Conservation (phyloP, 805 yeast species). For the Saturnispora mendoncae region DNA sequence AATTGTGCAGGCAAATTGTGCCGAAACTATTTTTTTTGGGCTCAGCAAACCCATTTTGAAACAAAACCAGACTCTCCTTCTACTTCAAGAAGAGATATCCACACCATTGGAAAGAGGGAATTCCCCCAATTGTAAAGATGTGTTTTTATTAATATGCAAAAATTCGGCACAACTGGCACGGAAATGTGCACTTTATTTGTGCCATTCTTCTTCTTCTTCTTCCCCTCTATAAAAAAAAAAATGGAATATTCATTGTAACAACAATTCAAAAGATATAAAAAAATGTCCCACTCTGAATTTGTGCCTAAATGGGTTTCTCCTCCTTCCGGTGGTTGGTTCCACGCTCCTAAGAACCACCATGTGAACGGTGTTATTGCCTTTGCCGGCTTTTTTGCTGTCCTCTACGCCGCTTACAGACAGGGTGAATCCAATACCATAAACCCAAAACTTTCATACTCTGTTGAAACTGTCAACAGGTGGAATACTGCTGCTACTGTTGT, state of each 20-base stretch:
- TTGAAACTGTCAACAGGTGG: constrained; percentile 37
- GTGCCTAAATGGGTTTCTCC: constrained; percentile 30
- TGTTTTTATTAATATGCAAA: too few species aligned
- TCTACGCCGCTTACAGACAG: constrained; percentile 28
- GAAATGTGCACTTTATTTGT: too few species aligned
- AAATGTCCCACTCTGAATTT: constrained; percentile 19
- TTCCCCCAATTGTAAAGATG: too few species aligned
- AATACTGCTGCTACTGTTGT: constrained; percentile 34
- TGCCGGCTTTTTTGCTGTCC: constrained; percentile 30
- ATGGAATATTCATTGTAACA: too few species aligned
- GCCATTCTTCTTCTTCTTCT: neutral
- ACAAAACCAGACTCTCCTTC: too few species aligned
- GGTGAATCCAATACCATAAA: constrained; percentile 32
- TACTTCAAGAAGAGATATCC: too few species aligned
- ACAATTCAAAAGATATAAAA: neutral
- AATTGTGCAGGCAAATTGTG: too few species aligned
- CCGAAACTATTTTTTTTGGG: too few species aligned
- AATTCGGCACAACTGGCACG: too few species aligned
- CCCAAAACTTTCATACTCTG: constrained; percentile 30
- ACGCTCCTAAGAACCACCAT: constrained; percentile 43
- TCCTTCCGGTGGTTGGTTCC: constrained; percentile 51
- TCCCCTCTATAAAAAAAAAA: too few species aligned
- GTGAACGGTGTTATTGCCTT: constrained; percentile 35
- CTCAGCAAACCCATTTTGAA: too few species aligned
- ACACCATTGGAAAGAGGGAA: too few species aligned